Base-by-base conservation (phyloP, 2,329 filamentous ascomycete genomes). In the Alternaria panax region DNA sequence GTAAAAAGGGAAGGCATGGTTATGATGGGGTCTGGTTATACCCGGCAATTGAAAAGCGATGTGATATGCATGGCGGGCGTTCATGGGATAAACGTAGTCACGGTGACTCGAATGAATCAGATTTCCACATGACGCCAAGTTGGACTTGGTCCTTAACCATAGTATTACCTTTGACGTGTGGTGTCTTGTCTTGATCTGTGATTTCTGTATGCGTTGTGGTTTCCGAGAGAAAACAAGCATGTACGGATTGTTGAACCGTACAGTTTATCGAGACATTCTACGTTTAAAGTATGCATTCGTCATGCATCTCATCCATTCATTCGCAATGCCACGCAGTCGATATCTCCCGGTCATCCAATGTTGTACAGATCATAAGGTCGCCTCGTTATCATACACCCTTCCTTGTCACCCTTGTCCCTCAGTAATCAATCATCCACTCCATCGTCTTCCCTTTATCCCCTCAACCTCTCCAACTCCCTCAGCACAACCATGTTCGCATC, bases 401-500 rank as follows among this genome's bases (percentile, higher is more conserved):
- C n/a, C 36, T n/a, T n/a, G n/a, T 20, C 36, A 20, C 11, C 36
- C 20, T 36, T 3, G 14, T 20, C 11, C 34, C 3, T 3, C 32
- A 41, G 25, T 34, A 30, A 18, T 2, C 8, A 20, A 32, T 6
- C 18, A 9, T 22, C 14, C 5, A 6, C 24, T n/a, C 12, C 42
- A 47, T 38, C 3, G 11, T 8, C 5, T 6, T 27, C 7, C 22
- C 41, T 14, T 61, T 53, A 73, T 51, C 64, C 58, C 67, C 74
- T 71, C 68, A 91, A 80, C 62, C 79, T 86, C 77, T 95, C 89
- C 73, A 98, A 81, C 77, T 97, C 91, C 83, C 89, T 90, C 79
- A 97, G 83, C n/a, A 96, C 91, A 53, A 92, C 83, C 66, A 91
- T 81, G 80, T 94, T 95, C 64, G 93, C 87, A 79, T 99, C 95